Base-by-base conservation (phyloP, 2,329 filamentous ascomycete species). In the Sodiomyces alkalinus region DNA sequence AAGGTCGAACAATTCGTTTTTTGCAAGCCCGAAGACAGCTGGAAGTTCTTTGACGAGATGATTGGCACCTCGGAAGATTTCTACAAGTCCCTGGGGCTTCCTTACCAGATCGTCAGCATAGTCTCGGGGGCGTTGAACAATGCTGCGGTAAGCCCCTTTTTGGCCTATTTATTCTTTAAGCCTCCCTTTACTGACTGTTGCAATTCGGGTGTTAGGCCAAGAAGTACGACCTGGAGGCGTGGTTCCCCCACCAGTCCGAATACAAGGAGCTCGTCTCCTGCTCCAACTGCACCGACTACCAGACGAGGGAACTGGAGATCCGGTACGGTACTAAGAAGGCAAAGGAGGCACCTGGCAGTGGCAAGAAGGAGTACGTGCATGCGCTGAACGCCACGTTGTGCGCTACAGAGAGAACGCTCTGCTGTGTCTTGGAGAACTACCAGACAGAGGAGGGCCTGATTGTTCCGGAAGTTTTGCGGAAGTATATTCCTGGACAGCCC, bases 191-290 rank as follows among this genome's bases (percentile, higher is more conserved):
- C n/a, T n/a, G n/a, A n/a, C n/a, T n/a, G n/a, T n/a, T n/a, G n/a
- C n/a, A n/a, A n/a, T n/a, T n/a, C 10, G 4, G 13, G 8, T 16
- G 8, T 9, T 15, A 24, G 22, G 64, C 82, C 17, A 94, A 93
- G 68, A 98, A 98, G 58, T 86, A 78, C 51, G 90, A 98, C 47
- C 67, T 98, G 14, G 90, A 98, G 53, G 87, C 90, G 3, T 92
- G 85, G 82, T 93, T 92, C 54, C 85, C 83, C 11, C 92, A 80
- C 64, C 86, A 96, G 54, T 80, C 80, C 44, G 90, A 96, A 56
- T 98, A 96, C 68, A 96, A 96, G 60, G 90, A 96, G 60, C 71
- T 98, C 17, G 90, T 96, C 28, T 92, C 82, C 13, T 93, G 86
- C 68, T 92, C 83, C 36, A 98, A 98, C 60, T 98, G 90, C 36